These are phyloP conservation scores for Cutaneotrichosporon sp. DNA, from an alignment of 1,284 basidiomycete genomes.

Conservation along the genomic window DNA sequence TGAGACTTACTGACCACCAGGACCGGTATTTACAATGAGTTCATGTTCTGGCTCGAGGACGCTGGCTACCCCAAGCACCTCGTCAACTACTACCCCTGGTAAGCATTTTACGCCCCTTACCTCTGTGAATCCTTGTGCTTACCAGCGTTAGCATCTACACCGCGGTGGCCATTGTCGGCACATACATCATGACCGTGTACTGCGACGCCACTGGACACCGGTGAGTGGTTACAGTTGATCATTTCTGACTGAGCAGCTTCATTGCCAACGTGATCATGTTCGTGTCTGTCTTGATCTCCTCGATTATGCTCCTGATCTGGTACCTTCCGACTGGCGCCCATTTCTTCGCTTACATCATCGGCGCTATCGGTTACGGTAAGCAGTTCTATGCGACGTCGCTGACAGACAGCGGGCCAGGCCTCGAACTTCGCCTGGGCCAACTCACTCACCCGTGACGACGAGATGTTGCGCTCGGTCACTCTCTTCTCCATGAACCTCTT, in stretches of 20 bases:
- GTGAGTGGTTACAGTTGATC: background rate
- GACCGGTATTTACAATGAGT: constrained; percentile 42
- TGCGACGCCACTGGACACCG: constrained; percentile 41
- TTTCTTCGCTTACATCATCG: constrained; percentile 45
- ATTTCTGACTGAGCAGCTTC: constrained; percentile 22
- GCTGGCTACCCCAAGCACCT: constrained; percentile 16
- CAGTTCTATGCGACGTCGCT: constrained; percentile 32
- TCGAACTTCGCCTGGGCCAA: constrained; percentile 51
- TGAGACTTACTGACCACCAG: constrained; percentile 26
- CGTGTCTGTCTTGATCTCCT: constrained; percentile 31
- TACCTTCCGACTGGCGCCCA: constrained; percentile 31
- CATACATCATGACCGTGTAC: constrained; percentile 40
- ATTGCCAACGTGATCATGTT: constrained; percentile 48
- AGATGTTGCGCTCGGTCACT: constrained; percentile 43
- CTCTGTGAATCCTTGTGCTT: too few species aligned
- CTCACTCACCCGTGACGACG: constrained; percentile 43
- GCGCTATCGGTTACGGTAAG: constrained; percentile 12
- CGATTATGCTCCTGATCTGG: constrained; percentile 44
- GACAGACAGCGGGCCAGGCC: constrained; percentile 37
- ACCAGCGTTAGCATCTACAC: constrained; percentile 25
- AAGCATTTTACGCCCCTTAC: too few species aligned
- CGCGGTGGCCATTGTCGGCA: constrained; percentile 41
- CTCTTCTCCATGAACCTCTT: constrained; percentile 42
- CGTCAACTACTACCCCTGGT: constrained; percentile 41
- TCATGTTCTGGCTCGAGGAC: constrained; percentile 39